phyloP scores from a whole-genome alignment of 2,329 filamentous ascomycete species.

The Venturia nashicola region DNA sequence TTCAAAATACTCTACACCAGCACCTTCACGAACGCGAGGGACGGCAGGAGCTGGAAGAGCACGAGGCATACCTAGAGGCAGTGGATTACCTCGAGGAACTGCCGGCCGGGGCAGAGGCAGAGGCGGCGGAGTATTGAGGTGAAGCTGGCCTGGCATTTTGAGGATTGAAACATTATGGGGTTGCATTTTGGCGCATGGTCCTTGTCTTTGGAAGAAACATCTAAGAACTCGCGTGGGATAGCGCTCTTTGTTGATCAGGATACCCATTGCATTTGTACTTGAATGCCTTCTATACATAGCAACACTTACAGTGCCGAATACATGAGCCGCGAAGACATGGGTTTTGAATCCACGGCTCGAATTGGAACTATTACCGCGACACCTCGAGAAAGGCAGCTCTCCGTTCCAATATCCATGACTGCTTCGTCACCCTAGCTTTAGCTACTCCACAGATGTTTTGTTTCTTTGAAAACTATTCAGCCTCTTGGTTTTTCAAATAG shows the following conservation, averaged over 20 bases:
- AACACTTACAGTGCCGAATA: too few species aligned
- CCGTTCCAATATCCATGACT: background rate
- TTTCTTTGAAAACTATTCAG: background rate
- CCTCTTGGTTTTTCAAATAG: background rate
- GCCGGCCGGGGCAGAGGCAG: slow-evolving; percentile 11
- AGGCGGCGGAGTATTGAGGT: background rate
- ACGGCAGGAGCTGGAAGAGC: slow-evolving; percentile 17
- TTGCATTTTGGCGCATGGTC: background rate
- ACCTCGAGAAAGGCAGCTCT: background rate
- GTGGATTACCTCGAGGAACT: slow-evolving; percentile 13
- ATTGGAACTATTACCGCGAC: too few species aligned
- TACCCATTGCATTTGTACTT: too few species aligned
- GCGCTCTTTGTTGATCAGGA: background rate
- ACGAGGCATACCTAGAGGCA: slow-evolving; percentile 22
- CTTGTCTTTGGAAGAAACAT: background rate
- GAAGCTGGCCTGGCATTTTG: background rate
- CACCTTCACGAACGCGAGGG: slow-evolving; percentile 11
- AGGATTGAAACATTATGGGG: background rate
- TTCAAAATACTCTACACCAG: slow-evolving; percentile 27
- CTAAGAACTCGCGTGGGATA: too few species aligned
- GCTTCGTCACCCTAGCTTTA: background rate
- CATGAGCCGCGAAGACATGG: too few species aligned
- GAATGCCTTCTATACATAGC: too few species aligned
- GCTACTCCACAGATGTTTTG: background rate
- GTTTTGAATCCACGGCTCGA: too few species aligned